Conservation (phyloP, 129 eudicot species). For the Chrysanthemum makinoi region DNA sequence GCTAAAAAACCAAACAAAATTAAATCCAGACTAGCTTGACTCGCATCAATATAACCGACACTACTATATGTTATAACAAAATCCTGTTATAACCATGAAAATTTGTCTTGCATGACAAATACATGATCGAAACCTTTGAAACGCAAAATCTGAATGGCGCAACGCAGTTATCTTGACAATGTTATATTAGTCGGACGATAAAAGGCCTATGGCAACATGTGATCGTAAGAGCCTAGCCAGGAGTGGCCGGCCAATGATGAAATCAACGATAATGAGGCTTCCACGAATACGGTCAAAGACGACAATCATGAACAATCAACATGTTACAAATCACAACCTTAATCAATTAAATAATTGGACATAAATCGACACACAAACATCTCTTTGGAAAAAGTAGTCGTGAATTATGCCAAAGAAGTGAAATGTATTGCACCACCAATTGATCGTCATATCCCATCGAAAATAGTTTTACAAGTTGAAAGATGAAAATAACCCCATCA, state of each 20-base stretch:
- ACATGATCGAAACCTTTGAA: not conserved
- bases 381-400: no score
- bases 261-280: not conserved
- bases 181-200: no score
- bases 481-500: not conserved
- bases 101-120: not conserved
- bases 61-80: no score
- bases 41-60: not conserved
- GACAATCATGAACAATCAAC: not conserved
- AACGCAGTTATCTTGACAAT: not conserved
- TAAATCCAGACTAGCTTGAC: not conserved
- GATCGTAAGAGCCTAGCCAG: no score
- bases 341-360: no score
- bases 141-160: not conserved
- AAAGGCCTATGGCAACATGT: no score
- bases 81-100: not conserved
- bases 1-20: not conserved
- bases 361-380: no score
- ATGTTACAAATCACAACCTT: no score
- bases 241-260: not conserved
- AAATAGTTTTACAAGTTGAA: not conserved
- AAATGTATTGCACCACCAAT: conserved; percentile 8
- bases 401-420: not conserved
- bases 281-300: not conserved
- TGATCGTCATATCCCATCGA: not conserved